Conservation (phyloP, 108 stramenopile species). For the Schizochytrium sp. region DNA sequence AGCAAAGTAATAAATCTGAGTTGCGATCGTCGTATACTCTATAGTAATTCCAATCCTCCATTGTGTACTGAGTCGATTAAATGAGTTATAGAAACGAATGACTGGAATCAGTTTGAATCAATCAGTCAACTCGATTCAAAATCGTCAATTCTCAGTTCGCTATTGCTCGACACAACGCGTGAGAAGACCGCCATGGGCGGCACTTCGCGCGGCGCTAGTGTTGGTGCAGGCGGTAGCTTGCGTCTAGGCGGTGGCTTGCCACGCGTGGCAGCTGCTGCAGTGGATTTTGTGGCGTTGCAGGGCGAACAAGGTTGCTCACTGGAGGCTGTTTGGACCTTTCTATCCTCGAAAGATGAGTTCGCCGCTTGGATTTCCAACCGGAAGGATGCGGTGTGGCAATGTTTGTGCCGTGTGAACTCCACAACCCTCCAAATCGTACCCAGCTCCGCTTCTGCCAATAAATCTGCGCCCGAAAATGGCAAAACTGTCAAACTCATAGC, state of each 20-base stretch:
- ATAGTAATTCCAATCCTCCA: no score
- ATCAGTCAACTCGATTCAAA: no score
- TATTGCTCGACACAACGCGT: no score
- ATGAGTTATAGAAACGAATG: no score
- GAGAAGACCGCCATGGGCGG: no score
- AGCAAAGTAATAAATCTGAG: no score
- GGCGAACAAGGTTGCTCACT: background rate
- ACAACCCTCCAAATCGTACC: background rate
- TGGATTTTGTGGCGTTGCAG: constrained; percentile 20
- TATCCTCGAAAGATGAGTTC: background rate
- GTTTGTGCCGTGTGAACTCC: background rate
- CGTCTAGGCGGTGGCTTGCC: background rate
- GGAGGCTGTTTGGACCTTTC: background rate
- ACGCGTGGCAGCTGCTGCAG: constrained; percentile 6
- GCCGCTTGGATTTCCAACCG: background rate
- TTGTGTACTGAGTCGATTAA: no score
- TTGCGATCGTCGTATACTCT: no score
- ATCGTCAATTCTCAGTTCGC: no score
- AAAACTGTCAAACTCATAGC: background rate
- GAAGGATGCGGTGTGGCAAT: constrained; percentile 10
- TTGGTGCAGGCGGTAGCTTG: no score
- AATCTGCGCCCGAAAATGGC: background rate
- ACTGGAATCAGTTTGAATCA: no score
- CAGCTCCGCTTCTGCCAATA: background rate
- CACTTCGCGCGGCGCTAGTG: no score